Base-by-base conservation (phyloP, 1,139 yeast genomes). In the Magnusiomyces clavatus region DNA sequence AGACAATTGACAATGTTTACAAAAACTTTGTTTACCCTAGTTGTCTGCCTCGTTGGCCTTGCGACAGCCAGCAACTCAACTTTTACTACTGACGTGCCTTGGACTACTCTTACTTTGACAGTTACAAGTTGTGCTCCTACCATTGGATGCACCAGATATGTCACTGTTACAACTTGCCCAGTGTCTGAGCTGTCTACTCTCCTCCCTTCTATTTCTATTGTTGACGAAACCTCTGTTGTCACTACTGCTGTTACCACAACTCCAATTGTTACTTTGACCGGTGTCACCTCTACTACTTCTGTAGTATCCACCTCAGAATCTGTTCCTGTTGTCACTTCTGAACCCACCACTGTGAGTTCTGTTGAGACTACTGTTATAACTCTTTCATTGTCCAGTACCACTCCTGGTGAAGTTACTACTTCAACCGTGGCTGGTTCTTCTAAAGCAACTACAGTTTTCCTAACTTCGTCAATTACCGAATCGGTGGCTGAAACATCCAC, bases 91-190 rank as follows among this genome's bases (percentile, higher is more conserved):
- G 38, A 34, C 16, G 39, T 29, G 16, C 31, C 39, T 5, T 8
- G 17, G 43, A 41, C 43, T 13, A 24, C 45, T 13, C 16, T 46
- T 20, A 46, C 38, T 24, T 35, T 37, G n/a, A 46, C 43, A 11
- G 14, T 31, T 20, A 46, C 43, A n/a, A 31, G 49, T n/a, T 46
- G 41, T 36, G 24, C 42, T 6, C 42, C 40, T 41, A 19, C 11
- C 6, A 16, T 31, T 20, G 46, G 37, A 11, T 43, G 46, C 37
- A 31, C 46, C 37, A 19, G 29, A 19, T 14, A 17, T 43, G 46
- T 43, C 5, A 43, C 46, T 24, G 36, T 43, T 6, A 43, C 46
- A 3, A 43, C 46, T 31, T 43, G 46, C 19, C 46, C 46, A 10
- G n/a, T 43, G 13, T 13, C 46, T 31, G 37, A n/a, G 5, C n/a